phyloP scores from a whole-genome alignment of 2,329 filamentous ascomycete species.

The Alternaria panax region DNA sequence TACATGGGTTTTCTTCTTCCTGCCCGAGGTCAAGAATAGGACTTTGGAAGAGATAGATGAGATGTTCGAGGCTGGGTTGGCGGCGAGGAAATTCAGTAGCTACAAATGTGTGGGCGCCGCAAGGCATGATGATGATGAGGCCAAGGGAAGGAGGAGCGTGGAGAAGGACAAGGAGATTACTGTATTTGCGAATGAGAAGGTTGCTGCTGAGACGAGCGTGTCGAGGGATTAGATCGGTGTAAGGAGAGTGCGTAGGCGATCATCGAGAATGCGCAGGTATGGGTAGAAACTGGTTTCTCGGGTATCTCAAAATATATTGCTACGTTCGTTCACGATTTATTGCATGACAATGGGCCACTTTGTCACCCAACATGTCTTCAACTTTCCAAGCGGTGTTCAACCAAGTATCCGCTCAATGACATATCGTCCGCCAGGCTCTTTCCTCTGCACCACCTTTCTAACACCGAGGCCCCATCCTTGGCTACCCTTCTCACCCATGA shows the following conservation, averaged over 20 bases:
- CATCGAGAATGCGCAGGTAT: background rate
- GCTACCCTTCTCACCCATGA: slow-evolving; percentile 72
- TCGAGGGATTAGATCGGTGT: slow-evolving; percentile 26
- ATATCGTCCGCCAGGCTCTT: slow-evolving; percentile 73
- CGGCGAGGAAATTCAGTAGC: slow-evolving; percentile 54
- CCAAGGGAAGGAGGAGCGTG: slow-evolving; percentile 27
- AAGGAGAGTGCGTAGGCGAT: background rate
- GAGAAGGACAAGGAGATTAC: slow-evolving; percentile 35
- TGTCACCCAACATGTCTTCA: background rate
- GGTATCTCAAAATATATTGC: slow-evolving; percentile 8
- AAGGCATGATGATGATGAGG: slow-evolving; percentile 23
- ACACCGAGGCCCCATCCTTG: slow-evolving; percentile 85
- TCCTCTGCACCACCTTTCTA: slow-evolving; percentile 83
- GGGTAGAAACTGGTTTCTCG: background rate
- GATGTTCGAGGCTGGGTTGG: slow-evolving; percentile 56
- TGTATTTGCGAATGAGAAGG: slow-evolving; percentile 38
- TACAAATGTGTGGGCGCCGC: slow-evolving; percentile 45
- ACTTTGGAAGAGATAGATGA: slow-evolving; percentile 64
- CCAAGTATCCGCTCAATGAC: slow-evolving; percentile 66
- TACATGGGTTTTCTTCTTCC: slow-evolving; percentile 53
- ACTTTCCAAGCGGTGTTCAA: slow-evolving; percentile 3
- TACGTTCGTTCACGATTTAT: background rate
- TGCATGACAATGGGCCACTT: background rate
- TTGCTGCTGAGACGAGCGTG: slow-evolving; percentile 34
- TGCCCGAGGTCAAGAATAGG: slow-evolving; percentile 63